These are phyloP conservation scores for Agaricales sp. DNA, from an alignment of 1,284 basidiomycete genomes.

Conservation along the genomic window DNA sequence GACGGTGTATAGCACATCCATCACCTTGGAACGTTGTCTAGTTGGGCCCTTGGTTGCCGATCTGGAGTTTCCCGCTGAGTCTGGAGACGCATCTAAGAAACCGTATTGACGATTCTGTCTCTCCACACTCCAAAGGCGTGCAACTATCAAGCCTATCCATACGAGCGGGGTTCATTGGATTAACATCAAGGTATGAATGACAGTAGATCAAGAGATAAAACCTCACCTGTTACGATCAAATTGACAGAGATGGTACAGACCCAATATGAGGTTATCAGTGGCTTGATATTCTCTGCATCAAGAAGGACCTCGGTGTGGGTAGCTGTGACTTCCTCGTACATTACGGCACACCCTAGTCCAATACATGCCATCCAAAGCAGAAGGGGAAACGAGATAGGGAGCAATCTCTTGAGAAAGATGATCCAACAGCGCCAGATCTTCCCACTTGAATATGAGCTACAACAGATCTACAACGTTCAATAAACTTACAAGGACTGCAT, in stretches of 20 bases:
- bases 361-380: background rate
- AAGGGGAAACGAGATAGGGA: background rate
- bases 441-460: background rate
- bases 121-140: background rate
- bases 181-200: background rate
- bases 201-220: background rate
- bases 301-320: too few relatives aligned
- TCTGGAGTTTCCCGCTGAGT: background rate
- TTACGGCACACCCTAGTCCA: background rate
- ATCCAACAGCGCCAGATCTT: background rate
- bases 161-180: background rate
- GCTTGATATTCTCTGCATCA: background rate
- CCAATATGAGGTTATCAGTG: background rate
- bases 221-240: background rate
- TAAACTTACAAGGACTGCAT: background rate
- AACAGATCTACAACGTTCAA: background rate
- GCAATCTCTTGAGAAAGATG: background rate
- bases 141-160: background rate
- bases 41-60: background rate
- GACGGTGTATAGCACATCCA: background rate
- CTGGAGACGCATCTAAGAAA: background rate
- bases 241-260: background rate
- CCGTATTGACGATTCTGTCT: background rate
- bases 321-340: background rate
- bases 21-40: background rate